Evolutionary conservation across 768 basidiomycete genomes (phyloP).

Genomic region (Suillus luteus): DNA sequence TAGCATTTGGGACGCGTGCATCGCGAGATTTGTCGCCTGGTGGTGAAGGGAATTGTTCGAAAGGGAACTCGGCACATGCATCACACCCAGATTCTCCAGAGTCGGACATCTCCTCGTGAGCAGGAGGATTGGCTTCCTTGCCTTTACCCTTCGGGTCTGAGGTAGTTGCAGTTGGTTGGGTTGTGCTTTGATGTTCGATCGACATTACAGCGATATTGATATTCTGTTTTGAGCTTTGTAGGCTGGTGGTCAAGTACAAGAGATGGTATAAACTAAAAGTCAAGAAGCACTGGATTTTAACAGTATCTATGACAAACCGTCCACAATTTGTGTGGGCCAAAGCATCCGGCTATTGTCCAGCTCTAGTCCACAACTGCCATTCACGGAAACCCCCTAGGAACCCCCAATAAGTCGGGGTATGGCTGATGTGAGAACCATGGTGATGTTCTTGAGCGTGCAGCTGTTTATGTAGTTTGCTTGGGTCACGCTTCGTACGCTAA

Average conservation of each 20-base stretch:
- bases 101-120: background rate
- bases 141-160: conserved; percentile 9
- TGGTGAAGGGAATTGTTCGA: conserved; percentile 31
- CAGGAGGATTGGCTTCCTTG: conserved; percentile 5
- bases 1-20: no score
- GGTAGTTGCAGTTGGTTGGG: background rate
- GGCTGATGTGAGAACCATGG: no score
- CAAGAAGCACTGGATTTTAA: background rate
- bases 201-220: background rate
- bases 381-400: background rate
- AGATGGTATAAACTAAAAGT: background rate
- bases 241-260: background rate
- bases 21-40: conserved; percentile 10
- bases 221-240: background rate
- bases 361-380: background rate
- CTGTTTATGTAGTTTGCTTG: no score
- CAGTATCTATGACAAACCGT: background rate
- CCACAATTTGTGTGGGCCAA: conserved; percentile 1
- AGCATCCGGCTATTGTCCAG: background rate
- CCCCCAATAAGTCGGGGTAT: background rate
- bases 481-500: no score
- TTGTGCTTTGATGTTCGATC: background rate
- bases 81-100: background rate
- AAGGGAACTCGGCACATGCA: conserved; percentile 23
- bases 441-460: no score